These are phyloP conservation scores for Biscogniauxia marginata DNA, from an alignment of 2,329 filamentous ascomycete genomes.

Conservation along the genomic window DNA sequence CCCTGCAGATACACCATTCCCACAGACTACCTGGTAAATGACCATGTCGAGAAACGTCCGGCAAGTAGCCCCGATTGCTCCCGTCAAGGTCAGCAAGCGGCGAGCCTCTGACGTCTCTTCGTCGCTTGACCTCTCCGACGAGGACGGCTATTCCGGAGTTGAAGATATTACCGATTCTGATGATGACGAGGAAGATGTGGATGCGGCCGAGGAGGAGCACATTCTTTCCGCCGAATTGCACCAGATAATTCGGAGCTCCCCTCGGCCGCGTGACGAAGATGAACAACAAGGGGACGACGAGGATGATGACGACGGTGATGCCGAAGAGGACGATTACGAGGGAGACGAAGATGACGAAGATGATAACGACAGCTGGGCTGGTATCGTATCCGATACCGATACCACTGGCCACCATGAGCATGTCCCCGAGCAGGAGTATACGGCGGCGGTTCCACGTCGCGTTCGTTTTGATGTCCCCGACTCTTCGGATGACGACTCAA, in stretches of 20 bases:
- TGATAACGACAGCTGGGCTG: slow-evolving; percentile 54
- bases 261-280: slow-evolving; percentile 49
- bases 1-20: slow-evolving; percentile 23
- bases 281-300: slow-evolving; percentile 40
- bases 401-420: slow-evolving; percentile 43
- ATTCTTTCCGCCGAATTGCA: slow-evolving; percentile 54
- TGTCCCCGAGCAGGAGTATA: slow-evolving; percentile 25
- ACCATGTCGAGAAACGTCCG: slow-evolving; percentile 55
- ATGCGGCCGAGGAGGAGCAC: slow-evolving; percentile 74
- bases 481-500: slow-evolving; percentile 65
- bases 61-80: slow-evolving; percentile 44
- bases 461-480: slow-evolving; percentile 72
- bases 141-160: slow-evolving; percentile 70
- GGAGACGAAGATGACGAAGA: slow-evolving; percentile 44
- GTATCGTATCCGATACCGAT: slow-evolving; percentile 47
- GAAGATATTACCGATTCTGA: slow-evolving; percentile 77
- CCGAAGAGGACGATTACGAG: slow-evolving; percentile 36
- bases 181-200: slow-evolving; percentile 74
- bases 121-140: slow-evolving; percentile 61
- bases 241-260: slow-evolving; percentile 40
- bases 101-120: slow-evolving; percentile 53
- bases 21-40: slow-evolving; percentile 24
- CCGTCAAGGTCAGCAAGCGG: slow-evolving; percentile 46
- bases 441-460: slow-evolving; percentile 51
- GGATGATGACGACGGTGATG: slow-evolving; percentile 40